These are phyloP conservation scores for Penicillium angulare DNA, from an alignment of 495 filamentous ascomycete species.

Conservation along the genomic window DNA sequence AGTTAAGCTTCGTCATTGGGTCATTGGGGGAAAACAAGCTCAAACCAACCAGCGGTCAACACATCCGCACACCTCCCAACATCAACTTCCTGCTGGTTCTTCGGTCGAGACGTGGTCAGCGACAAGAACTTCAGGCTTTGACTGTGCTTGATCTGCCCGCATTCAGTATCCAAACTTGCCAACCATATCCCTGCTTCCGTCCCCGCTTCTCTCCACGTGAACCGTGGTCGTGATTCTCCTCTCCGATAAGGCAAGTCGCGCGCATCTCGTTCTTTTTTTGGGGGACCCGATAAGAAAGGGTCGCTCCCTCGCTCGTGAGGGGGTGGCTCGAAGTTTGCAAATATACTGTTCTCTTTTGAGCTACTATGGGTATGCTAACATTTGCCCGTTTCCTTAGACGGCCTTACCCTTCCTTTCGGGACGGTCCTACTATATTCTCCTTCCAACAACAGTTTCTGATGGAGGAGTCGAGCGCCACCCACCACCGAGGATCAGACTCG, in stretches of 20 bases:
- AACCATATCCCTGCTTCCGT: neutral
- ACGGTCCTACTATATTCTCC: constrained; percentile 43
- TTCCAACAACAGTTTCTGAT: constrained; percentile 47
- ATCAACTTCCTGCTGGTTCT: neutral
- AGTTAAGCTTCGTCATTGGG: neutral
- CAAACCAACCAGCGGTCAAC: neutral
- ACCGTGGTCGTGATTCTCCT: constrained; percentile 7
- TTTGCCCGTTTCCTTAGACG: constrained; percentile 44
- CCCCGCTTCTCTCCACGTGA: constrained; percentile 12
- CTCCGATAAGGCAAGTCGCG: constrained; percentile 15
- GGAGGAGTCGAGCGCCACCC: constrained; percentile 30
- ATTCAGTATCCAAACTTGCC: neutral
- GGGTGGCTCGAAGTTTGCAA: neutral
- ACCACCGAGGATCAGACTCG: constrained; percentile 27
- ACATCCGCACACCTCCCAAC: neutral
- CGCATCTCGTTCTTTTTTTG: constrained; percentile 4
- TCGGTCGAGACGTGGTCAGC: too few relatives aligned
- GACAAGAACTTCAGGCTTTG: too few relatives aligned
- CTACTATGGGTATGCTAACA: constrained; percentile 45
- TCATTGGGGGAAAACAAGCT: neutral
- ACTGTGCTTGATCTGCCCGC: too few relatives aligned
- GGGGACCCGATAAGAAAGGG: constrained; percentile 4
- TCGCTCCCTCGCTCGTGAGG: too few relatives aligned
- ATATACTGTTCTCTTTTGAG: neutral
- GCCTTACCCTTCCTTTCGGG: constrained; percentile 34